These are phyloP conservation scores for Plectosphaerella plurivora DNA, from an alignment of 2,329 filamentous ascomycete genomes.

Conservation along the genomic window DNA sequence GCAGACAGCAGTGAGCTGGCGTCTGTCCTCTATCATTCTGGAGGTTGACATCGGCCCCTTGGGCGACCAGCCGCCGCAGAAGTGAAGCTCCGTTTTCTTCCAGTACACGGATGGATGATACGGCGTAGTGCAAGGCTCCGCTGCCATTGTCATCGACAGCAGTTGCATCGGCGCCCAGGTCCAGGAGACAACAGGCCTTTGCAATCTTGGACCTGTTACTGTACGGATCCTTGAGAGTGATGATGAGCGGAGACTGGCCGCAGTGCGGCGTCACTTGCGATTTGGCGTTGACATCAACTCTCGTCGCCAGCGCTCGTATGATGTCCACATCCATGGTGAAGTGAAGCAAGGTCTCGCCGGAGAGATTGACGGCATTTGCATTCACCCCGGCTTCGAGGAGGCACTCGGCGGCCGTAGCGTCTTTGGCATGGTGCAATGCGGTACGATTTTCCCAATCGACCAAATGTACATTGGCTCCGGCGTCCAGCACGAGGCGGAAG, in stretches of 20 bases:
- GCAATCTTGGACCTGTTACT: not conserved
- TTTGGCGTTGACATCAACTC: not conserved
- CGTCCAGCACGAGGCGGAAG: not conserved
- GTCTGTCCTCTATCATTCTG: slow-evolving; percentile 11
- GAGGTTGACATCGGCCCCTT: slow-evolving; percentile 16
- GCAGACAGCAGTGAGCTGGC: slow-evolving; percentile 7
- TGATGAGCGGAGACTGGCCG: not conserved
- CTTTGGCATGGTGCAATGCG: not conserved
- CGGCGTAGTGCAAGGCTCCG: slow-evolving; percentile 12
- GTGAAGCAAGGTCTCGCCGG: slow-evolving; percentile 2
- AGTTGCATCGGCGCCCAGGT: slow-evolving; percentile 11
- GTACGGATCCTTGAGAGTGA: not conserved
- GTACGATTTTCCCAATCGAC: not conserved
- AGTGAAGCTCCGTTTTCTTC: not conserved
- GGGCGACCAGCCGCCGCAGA: slow-evolving; percentile 5
- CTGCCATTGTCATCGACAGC: slow-evolving; percentile 13
- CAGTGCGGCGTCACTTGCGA: not conserved
- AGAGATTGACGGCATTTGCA: slow-evolving; percentile 11
- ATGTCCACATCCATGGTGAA: not conserved
- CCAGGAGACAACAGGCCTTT: slow-evolving; percentile 3
- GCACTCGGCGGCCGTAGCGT: not conserved
- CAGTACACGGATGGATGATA: not conserved
- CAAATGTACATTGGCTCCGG: not conserved
- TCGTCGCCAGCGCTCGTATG: not conserved
- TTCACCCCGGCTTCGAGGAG: slow-evolving; percentile 19